Evolutionary conservation across 495 filamentous ascomycete species (phyloP).

Genomic region (Tuber indicum): DNA sequence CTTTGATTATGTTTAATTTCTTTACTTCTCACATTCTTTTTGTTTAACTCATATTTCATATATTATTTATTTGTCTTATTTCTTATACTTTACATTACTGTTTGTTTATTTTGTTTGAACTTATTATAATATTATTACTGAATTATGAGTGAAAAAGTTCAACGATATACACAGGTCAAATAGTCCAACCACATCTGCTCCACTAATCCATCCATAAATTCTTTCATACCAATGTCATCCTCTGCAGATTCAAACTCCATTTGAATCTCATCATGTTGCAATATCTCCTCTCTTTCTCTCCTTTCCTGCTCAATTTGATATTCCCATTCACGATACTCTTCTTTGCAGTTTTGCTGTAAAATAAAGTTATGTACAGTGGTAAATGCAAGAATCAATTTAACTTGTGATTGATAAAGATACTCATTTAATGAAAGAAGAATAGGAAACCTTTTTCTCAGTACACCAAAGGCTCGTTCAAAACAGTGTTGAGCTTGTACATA

Average conservation of each 20-base stretch:
- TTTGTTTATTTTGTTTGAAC: neutral
- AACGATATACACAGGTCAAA: neutral
- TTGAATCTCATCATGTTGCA: neutral
- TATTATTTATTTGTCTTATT: no score
- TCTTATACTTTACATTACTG: no score
- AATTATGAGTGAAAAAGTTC: neutral
- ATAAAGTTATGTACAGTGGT: conserved; percentile 18
- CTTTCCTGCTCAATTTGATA: neutral
- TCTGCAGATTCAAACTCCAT: neutral
- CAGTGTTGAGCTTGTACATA: conserved; percentile 13
- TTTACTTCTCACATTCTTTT: no score
- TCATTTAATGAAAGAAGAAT: conserved; percentile 5
- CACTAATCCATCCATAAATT: neutral
- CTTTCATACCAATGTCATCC: neutral
- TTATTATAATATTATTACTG: neutral
- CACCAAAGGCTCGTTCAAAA: conserved; percentile 16
- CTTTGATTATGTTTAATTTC: no score
- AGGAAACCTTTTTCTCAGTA: conserved; percentile 19
- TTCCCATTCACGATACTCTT: neutral
- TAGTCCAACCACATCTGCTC: neutral
- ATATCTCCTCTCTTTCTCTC: neutral
- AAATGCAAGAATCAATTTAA: conserved; percentile 7
- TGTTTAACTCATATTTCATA: no score
- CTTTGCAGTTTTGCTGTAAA: neutral
- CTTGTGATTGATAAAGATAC: conserved; percentile 9